phyloP scores from a whole-genome alignment of 129 eudicot species.

The Saposhnikovia divaricata region DNA sequence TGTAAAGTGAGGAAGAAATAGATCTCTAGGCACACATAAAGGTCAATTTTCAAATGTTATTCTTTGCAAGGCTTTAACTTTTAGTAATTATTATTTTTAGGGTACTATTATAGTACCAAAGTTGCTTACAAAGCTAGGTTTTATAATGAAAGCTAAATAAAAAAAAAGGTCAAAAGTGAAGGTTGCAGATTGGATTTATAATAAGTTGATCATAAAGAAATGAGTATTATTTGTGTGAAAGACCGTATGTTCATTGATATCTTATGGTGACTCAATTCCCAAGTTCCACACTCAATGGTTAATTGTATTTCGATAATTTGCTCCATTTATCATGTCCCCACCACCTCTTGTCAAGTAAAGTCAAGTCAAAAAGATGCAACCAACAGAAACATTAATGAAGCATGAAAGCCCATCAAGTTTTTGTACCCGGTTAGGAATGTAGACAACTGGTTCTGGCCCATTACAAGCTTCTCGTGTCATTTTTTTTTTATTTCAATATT shows the following conservation, averaged over 20 bases:
- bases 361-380: slow-evolving; percentile 14
- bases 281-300: neutral
- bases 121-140: neutral
- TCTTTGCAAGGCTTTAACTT: neutral
- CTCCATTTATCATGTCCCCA: neutral
- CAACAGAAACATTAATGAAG: slow-evolving; percentile 14
- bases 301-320: too few relatives aligned
- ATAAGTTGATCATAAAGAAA: neutral
- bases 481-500: neutral
- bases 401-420: slow-evolving; percentile 11
- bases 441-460: neutral
- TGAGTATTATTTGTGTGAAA: neutral
- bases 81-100: neutral
- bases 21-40: neutral
- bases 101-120: neutral
- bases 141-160: neutral
- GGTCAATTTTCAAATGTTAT: too few relatives aligned
- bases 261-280: neutral
- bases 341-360: neutral
- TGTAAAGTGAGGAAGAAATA: too few relatives aligned
- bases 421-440: neutral
- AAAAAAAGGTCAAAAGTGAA: neutral
- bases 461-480: neutral
- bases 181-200: neutral
- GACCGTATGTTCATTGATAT: neutral